Conservation (phyloP, 305 asterid genomes). For the Solanum hybrid region DNA sequence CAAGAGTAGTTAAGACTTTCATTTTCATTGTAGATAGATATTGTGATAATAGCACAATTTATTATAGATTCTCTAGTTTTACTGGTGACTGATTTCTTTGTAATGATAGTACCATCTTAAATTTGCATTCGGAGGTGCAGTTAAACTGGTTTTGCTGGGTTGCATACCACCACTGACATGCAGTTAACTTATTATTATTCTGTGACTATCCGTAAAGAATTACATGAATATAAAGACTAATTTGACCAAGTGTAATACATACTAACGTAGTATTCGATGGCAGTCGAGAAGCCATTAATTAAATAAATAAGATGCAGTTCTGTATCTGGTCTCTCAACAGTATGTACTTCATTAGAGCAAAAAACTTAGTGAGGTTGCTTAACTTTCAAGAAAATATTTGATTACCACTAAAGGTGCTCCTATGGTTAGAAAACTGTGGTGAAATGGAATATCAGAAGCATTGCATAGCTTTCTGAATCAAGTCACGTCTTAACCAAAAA, state of each 20-base stretch:
- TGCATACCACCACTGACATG: background rate
- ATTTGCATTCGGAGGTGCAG: background rate
- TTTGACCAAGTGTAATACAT: background rate
- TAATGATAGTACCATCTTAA: background rate
- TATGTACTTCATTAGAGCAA: background rate
- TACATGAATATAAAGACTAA: background rate
- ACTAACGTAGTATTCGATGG: background rate
- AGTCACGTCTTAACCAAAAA: background rate
- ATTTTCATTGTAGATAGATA: slow-evolving; percentile 3
- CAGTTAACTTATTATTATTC: background rate
- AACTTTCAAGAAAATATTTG: background rate
- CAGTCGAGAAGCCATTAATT: background rate
- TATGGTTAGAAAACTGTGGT: background rate
- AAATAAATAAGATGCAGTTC: background rate
- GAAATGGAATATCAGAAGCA: background rate
- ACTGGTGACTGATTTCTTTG: background rate
- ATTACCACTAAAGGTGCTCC: background rate
- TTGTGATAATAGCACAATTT: slow-evolving; percentile 1
- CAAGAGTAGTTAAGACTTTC: slow-evolving; percentile 9
- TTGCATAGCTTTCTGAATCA: background rate
- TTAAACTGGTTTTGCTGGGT: background rate
- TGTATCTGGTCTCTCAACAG: background rate
- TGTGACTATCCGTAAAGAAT: background rate
- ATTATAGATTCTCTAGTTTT: slow-evolving; percentile 1
- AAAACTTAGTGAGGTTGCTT: background rate